Conservation (phyloP, 805 yeast species). For the Lachancea mirantina region DNA sequence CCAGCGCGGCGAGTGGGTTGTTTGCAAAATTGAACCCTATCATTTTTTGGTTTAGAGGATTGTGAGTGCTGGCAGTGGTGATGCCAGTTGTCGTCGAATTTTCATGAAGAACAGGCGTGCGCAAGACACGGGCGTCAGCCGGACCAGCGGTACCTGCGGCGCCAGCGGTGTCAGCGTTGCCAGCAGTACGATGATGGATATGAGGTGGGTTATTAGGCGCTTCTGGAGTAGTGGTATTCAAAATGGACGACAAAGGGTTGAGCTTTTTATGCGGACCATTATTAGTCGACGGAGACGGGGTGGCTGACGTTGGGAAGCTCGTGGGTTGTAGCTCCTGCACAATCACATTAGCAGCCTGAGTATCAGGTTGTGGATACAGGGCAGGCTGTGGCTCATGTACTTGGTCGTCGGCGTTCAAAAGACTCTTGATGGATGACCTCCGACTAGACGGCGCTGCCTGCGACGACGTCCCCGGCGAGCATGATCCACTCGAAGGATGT, state of each 20-base stretch:
- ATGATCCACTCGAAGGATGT: not conserved
- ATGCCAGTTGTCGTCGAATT: not conserved
- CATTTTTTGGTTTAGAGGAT: not conserved
- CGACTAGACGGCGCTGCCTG: slow-evolving; percentile 6
- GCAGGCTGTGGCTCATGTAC: not conserved
- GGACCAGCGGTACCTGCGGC: slow-evolving; percentile 7
- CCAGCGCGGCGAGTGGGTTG: slow-evolving; percentile 33
- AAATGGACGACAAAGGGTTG: slow-evolving; percentile 4
- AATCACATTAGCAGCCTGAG: slow-evolving; percentile 5
- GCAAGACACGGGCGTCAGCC: not conserved
- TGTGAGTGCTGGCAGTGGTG: slow-evolving; percentile 1
- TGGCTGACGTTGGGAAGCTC: not conserved
- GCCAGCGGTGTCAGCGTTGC: not conserved
- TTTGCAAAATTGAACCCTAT: slow-evolving; percentile 23
- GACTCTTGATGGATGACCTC: slow-evolving; percentile 11
- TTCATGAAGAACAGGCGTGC: too few species aligned
- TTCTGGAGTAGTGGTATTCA: slow-evolving; percentile 2
- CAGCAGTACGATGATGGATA: not conserved
- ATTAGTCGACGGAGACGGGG: slow-evolving; percentile 1
- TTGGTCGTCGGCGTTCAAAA: slow-evolving; percentile 8
- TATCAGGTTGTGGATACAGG: not conserved
- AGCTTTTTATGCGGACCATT: slow-evolving; percentile 1
- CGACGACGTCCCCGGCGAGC: slow-evolving; percentile 5
- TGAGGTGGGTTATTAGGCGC: slow-evolving; percentile 2
- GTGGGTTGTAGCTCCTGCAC: slow-evolving; percentile 9